Evolutionary conservation across 805 yeast genomes (phyloP).

Genomic region (Groenewaldozyma salmanticensis): DNA sequence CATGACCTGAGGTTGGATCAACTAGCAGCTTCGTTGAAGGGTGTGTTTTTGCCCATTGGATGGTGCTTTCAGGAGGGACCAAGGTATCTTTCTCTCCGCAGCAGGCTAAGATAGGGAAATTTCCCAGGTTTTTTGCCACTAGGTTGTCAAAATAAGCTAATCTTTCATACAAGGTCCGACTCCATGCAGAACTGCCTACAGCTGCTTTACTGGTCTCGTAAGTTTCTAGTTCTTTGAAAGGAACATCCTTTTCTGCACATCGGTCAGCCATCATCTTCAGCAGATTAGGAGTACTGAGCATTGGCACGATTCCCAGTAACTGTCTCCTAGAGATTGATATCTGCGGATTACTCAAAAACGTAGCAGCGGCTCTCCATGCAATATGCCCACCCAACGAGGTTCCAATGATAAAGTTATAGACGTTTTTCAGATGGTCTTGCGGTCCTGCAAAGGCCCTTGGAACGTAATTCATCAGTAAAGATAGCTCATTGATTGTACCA

Average conservation of each 20-base stretch:
- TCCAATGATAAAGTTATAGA: constrained; percentile 36
- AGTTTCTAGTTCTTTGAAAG: not conserved
- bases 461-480: constrained; percentile 35
- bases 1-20: too few relatives aligned
- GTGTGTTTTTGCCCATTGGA: too few relatives aligned
- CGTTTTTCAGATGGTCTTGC: constrained; percentile 14
- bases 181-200: not conserved
- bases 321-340: too few relatives aligned
- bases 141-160: not conserved
- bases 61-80: too few relatives aligned
- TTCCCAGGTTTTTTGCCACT: not conserved
- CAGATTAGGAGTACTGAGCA: not conserved
- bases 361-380: constrained; percentile 36
- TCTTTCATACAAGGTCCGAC: not conserved
- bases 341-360: constrained; percentile 1
- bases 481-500: constrained; percentile 38
- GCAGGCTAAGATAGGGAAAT: not conserved
- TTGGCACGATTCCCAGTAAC: not conserved
- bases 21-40: too few relatives aligned
- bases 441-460: constrained; percentile 30
- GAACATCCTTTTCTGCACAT: not conserved
- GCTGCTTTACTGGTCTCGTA: not conserved
- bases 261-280: not conserved
- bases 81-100: not conserved
- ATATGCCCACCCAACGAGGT: constrained; percentile 50